Evolutionary conservation across 2,329 filamentous ascomycete species (phyloP), one percentile per base, ranked within the genome.

Genomic region (Fonsecaea erecta): DNA sequence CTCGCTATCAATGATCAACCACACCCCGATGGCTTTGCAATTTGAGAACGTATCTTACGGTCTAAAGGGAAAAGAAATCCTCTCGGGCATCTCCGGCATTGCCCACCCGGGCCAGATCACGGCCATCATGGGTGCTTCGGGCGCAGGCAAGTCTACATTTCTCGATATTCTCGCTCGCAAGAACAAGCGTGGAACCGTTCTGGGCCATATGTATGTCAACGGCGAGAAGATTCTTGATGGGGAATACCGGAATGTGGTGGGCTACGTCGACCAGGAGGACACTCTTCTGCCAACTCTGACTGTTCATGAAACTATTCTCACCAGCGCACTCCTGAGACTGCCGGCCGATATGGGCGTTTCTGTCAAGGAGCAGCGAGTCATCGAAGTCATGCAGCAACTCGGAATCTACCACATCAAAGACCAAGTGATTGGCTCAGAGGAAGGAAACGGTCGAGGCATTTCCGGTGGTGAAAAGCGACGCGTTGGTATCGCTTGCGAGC

Each of bases 211-310:
- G 73, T 95, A 90, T 73, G 88, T 99, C 73, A 98, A 98, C 71
- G 96, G 95, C 35, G 92, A 98, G 76, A 94, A 91, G 76, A 88
- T 98, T 40, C 83, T 83, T 34, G 92, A 97, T 75, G 78, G 86
- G 32, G 92, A 97, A 68, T 99, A 95, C 80, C 92, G 91, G 75
- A 93, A 88, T 67, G 92, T 98, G 58, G 90, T 97, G 70, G 95
- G 96, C 24, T 99, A 98, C 73, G 95, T 99, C 46, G 95, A 99
- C 73, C 95, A 99, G 79, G 95, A 99, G 75, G 95, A 99, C 75
- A 96, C 94, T 4, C 94, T 99, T 88, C 84, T 99, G 51, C 90
- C 95, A 0, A 99, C 95, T 0, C 82, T 99, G 71, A 99, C 95
- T 0, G 95, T 99, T 8, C 95, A 99, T 76, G 95, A 99, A 78